phyloP scores from a whole-genome alignment of 257 asterid genomes.

The Jacaranda mimosifolia region DNA sequence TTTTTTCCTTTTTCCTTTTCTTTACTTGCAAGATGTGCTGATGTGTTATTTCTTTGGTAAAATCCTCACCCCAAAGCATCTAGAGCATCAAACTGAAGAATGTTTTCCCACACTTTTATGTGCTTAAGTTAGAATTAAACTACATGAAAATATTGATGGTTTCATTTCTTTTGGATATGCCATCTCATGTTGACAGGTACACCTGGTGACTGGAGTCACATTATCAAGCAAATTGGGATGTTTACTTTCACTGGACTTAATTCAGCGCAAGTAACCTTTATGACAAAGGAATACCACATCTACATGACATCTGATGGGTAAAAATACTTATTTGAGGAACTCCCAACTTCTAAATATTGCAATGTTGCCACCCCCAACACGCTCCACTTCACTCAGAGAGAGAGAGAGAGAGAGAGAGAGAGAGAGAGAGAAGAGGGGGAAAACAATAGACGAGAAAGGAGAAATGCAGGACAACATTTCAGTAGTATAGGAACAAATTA shows the following conservation, averaged over 20 bases:
- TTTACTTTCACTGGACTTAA: constrained; percentile 95
- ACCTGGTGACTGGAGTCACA: constrained; percentile 99
- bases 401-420: not conserved
- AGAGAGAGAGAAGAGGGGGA: not conserved
- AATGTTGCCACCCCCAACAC: not conserved
- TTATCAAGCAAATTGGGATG: constrained; percentile 98
- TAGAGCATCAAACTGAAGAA: not conserved
- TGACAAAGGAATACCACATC: constrained; percentile 91
- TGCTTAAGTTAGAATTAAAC: not conserved
- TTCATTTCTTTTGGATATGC: not conserved
- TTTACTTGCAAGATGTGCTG: too few relatives aligned
- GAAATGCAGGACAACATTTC: not conserved
- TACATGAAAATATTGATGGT: not conserved
- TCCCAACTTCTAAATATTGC: not conserved
- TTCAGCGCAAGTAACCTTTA: constrained; percentile 80
- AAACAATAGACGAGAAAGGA: not conserved
- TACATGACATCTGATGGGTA: constrained; percentile 99
- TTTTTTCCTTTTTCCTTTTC: too few relatives aligned
- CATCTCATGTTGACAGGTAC: constrained; percentile 65
- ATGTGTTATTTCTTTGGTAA: too few relatives aligned
- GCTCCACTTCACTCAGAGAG: not conserved
- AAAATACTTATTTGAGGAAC: constrained; percentile 17
- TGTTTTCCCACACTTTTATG: not conserved
- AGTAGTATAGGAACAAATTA: not conserved
- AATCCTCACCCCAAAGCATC: not conserved